Base-by-base conservation (phyloP, 202 grass and related monocot species). In the Zizania palustris region DNA sequence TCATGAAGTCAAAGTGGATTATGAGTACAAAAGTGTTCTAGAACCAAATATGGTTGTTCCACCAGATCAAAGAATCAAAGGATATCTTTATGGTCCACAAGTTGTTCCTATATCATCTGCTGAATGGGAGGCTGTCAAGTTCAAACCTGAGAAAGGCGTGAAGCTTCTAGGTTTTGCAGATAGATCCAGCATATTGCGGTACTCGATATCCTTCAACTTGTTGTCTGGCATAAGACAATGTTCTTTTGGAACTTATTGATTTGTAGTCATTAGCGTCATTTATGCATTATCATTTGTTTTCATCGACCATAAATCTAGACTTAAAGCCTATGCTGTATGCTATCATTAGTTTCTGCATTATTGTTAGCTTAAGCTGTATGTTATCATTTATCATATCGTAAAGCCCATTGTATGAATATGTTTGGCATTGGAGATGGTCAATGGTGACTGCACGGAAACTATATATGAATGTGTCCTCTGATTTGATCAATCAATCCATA, bases 61-160 rank as follows among this genome's bases (percentile, higher is more conserved):
- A 54, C 95, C 95, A 62, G 95, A 98, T 78, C 95, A 98, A 78
- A 94, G 95, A 79, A 92, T 98, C 57, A 98, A 92, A 66, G 95
- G 95, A 9, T 98, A 94, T 84, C 86, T 88, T 75, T 98, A 98
- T 68, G 95, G 95, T 71, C 95, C 95, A 80, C 95, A 98, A 67
- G 91, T 98, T 79, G 77, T 98, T 69, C 95, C 95, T 75, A 80
- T 98, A 85, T 91, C 95, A 61, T 77, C 69, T 53, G 76, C 91
- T 63, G 95, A 98, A 75, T 92, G 89, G 91, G 95, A 98, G 35
- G 85, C 82, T 45, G 88, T 92, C 53, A 89, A 91, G 66, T 92
- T 92, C 70, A 94, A 90, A 78, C 89, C 91, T 84, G 89, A 98
- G 65, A 98, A 98, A 83, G 84, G 95, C 60, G 85, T 94, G 3